Evolutionary conservation across 306 rosid genomes (phyloP).

Genomic region (Hippophae rhamnoides): DNA sequence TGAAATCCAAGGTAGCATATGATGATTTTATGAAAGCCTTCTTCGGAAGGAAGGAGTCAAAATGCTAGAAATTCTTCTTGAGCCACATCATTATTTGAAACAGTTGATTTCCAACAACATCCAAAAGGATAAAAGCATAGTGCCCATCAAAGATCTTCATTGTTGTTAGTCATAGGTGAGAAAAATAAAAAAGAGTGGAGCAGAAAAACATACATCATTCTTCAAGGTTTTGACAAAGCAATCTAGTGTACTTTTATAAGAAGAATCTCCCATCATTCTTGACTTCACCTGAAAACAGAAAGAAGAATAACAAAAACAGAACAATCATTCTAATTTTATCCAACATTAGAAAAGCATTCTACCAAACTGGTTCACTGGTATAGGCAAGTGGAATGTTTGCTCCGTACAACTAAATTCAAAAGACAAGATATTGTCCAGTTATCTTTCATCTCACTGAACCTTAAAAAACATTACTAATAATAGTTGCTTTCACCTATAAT

Average conservation of each 20-base stretch:
- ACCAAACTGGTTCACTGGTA: neutral
- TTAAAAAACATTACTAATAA: neutral
- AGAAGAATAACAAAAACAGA: constrained; percentile 11
- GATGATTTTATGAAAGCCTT: no score
- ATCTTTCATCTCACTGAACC: neutral
- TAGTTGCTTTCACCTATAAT: neutral
- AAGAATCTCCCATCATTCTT: constrained; percentile 94
- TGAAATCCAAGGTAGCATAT: no score
- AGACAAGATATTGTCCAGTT: neutral
- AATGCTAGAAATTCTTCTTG: no score
- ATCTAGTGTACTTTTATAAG: constrained; percentile 83
- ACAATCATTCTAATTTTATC: neutral
- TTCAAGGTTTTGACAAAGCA: constrained; percentile 80
- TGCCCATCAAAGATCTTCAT: neutral
- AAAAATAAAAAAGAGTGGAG: neutral
- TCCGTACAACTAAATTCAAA: neutral
- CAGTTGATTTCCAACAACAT: neutral
- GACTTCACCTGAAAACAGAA: constrained; percentile 72
- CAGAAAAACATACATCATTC: constrained; percentile 60
- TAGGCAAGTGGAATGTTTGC: neutral
- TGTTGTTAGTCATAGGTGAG: neutral
- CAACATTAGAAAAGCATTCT: neutral
- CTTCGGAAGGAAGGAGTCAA: no score
- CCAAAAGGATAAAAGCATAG: no score
- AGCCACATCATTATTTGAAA: no score